These are phyloP conservation scores for Xerocomus nothofagi DNA, from an alignment of 1,284 basidiomycete genomes.

Conservation along the genomic window DNA sequence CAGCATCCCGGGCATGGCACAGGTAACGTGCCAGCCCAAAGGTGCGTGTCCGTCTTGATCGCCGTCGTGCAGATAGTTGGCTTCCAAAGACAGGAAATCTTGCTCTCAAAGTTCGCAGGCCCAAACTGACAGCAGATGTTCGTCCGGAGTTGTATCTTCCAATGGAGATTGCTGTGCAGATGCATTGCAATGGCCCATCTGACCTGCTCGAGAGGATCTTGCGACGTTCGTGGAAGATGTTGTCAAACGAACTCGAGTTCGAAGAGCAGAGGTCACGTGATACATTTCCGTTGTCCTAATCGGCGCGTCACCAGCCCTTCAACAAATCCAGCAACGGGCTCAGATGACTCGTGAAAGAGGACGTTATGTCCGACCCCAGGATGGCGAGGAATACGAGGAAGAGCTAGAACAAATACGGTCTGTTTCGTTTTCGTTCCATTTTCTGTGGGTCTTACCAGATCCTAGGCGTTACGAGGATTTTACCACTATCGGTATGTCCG, in stretches of 20 bases:
- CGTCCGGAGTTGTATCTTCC: neutral
- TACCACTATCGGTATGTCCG: slow-evolving; percentile 65
- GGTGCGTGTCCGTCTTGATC: slow-evolving; percentile 29
- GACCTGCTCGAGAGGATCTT: neutral
- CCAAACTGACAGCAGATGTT: neutral
- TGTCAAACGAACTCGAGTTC: too few species aligned
- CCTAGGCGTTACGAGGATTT: slow-evolving; percentile 82
- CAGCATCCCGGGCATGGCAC: neutral
- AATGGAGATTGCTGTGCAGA: neutral
- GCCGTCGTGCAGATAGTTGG: slow-evolving; percentile 14
- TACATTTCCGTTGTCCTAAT: neutral
- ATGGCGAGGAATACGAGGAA: slow-evolving; percentile 33
- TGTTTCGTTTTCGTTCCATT: slow-evolving; percentile 6
- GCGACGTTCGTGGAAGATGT: too few species aligned
- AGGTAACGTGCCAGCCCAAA: slow-evolving; percentile 16
- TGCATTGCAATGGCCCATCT: neutral
- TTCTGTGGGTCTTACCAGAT: slow-evolving; percentile 22
- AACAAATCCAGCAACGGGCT: neutral
- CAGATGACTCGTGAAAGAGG: slow-evolving; percentile 25
- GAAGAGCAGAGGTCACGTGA: slow-evolving; percentile 14
- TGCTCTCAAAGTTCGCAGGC: neutral
- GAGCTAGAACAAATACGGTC: slow-evolving; percentile 35
- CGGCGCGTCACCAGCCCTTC: neutral
- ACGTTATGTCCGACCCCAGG: slow-evolving; percentile 26
- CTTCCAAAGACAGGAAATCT: slow-evolving; percentile 13